These are phyloP conservation scores for Zelonia costaricensis DNA, from an alignment of 208 protist genomes.

Conservation along the genomic window DNA sequence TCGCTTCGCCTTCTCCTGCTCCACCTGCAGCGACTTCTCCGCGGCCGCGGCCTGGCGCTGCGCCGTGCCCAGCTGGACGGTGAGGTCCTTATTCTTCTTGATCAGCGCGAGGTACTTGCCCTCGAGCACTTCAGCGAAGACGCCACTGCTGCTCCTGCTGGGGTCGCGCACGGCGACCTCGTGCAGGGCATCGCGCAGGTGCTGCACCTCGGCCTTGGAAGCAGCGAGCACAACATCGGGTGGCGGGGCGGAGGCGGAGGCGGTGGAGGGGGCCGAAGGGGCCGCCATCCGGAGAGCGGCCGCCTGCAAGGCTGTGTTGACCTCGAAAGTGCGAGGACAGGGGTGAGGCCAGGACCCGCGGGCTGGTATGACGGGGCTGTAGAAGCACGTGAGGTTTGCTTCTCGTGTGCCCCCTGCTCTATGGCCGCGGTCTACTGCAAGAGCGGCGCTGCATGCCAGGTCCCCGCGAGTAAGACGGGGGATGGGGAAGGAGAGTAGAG, in stretches of 20 bases:
- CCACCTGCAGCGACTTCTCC: slow-evolving; percentile 32
- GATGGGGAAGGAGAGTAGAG: no score
- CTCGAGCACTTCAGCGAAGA: slow-evolving; percentile 45
- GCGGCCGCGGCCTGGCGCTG: slow-evolving; percentile 25
- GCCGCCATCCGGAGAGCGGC: neutral
- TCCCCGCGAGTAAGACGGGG: no score
- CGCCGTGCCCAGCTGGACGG: slow-evolving; percentile 43
- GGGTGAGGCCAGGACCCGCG: no score
- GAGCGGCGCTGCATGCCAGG: no score
- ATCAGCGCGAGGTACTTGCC: slow-evolving; percentile 69
- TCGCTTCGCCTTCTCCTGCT: slow-evolving; percentile 39
- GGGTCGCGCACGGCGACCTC: slow-evolving; percentile 17
- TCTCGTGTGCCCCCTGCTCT: no score
- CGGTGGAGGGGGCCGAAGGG: neutral
- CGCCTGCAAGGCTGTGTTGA: no score
- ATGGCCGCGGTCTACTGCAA: no score
- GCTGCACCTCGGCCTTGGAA: slow-evolving; percentile 38
- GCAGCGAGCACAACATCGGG: slow-evolving; percentile 13
- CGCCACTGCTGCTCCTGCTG: slow-evolving; percentile 5
- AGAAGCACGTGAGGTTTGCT: no score
- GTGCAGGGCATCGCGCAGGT: slow-evolving; percentile 34
- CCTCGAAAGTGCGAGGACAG: no score
- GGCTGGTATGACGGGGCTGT: no score
- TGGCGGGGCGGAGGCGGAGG: slow-evolving; percentile 5
- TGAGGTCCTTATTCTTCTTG: slow-evolving; percentile 37